A percentile compares a stretch with the other conserved stretches of the same genome.
Conservation (phyloP, 768 basidiomycete genomes). For the Boletus patriciae region DNA sequence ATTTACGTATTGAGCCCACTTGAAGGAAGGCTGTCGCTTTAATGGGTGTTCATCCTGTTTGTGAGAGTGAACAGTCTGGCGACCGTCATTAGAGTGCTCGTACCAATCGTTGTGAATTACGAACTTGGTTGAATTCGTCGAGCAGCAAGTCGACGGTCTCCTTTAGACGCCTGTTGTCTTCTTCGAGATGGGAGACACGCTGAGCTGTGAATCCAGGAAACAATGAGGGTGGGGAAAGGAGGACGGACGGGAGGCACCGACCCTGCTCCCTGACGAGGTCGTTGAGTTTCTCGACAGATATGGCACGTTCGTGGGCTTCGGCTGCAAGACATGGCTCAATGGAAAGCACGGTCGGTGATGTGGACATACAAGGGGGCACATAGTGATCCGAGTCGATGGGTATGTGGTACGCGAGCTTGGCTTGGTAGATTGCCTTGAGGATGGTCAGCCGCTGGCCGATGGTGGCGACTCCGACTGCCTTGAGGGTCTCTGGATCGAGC, state of each 20-base stretch:
- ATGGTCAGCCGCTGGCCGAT: constrained; percentile 91
- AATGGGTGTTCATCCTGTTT: constrained; percentile 46
- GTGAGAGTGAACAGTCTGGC: constrained; percentile 7
- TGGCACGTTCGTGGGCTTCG: constrained; percentile 53
- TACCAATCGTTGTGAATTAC: constrained; percentile 33
- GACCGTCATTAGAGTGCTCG: constrained; percentile 3
- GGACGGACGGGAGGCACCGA: constrained; percentile 30
- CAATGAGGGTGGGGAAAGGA: background rate
- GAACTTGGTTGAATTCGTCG: constrained; percentile 59
- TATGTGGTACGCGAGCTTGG: constrained; percentile 82
- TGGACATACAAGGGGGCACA: constrained; percentile 78
- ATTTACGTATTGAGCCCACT: constrained; percentile 83
- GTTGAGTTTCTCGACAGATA: constrained; percentile 67
- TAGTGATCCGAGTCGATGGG: constrained; percentile 83
- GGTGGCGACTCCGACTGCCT: constrained; percentile 83
- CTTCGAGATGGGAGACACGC: constrained; percentile 67
- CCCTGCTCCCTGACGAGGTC: constrained; percentile 74
- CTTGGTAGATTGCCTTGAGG: constrained; percentile 86
- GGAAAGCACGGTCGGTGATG: background rate
- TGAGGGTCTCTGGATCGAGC: constrained; percentile 81
- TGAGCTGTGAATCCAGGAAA: constrained; percentile 49
- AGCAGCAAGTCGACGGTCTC: constrained; percentile 60
- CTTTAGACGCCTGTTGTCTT: constrained; percentile 72
- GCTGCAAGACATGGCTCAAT: constrained; percentile 38
- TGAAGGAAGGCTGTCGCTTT: constrained; percentile 77